phyloP scores from a whole-genome alignment of 352 stramenopile species.

The Globisporangium rhizosaccharum region DNA sequence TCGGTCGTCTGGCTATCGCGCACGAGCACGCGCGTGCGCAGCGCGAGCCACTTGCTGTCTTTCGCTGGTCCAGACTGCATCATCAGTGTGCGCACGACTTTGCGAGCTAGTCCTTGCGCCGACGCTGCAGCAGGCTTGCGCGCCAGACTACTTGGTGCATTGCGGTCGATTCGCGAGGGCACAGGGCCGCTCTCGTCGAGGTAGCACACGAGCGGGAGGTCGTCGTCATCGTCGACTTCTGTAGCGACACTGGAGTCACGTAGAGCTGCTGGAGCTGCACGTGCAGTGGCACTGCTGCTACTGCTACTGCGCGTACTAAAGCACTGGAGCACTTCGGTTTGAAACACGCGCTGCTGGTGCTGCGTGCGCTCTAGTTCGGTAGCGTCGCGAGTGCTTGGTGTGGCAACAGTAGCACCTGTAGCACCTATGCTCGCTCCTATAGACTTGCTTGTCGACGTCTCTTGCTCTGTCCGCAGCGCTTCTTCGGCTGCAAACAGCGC shows the following conservation, averaged over 20 bases:
- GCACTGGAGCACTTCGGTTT: too few relatives aligned
- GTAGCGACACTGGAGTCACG: neutral
- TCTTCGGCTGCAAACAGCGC: slow-evolving; percentile 25
- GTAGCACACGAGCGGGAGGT: slow-evolving; percentile 11
- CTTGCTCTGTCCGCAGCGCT: slow-evolving; percentile 1
- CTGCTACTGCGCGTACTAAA: too few relatives aligned
- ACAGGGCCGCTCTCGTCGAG: slow-evolving; percentile 8
- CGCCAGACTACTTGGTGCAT: slow-evolving; percentile 12
- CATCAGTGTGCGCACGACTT: slow-evolving; percentile 14
- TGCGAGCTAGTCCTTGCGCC: slow-evolving; percentile 8
- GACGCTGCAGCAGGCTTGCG: slow-evolving; percentile 7
- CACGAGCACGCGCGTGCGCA: slow-evolving; percentile 9
- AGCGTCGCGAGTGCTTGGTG: too few relatives aligned
- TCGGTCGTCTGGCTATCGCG: slow-evolving; percentile 1
- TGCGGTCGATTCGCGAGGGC: slow-evolving; percentile 14
- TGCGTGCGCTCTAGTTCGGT: too few relatives aligned
- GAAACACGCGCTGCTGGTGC: too few relatives aligned
- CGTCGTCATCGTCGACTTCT: neutral
- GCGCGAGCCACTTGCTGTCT: slow-evolving; percentile 14
- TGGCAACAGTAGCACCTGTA: too few relatives aligned
- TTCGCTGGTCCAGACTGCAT: slow-evolving; percentile 1
- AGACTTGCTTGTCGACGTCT: too few relatives aligned
- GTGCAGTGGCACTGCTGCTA: neutral
- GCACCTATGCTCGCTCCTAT: neutral
- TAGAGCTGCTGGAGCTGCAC: neutral